These are phyloP conservation scores for Arthrobotrys megalospora DNA, from an alignment of 2,329 filamentous ascomycete genomes.

Conservation along the genomic window DNA sequence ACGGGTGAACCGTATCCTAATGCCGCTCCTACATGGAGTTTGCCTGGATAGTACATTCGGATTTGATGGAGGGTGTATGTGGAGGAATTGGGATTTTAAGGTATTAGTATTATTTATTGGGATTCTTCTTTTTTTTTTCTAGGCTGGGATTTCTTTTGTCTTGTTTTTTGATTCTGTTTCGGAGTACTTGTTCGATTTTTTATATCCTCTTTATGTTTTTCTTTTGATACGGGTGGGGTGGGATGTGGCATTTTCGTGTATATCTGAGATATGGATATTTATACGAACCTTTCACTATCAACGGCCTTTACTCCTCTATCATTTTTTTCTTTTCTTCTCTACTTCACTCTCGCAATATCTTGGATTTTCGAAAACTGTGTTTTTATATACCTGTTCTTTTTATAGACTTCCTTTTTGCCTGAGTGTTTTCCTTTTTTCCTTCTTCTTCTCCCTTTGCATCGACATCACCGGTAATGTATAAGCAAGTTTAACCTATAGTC, in stretches of 20 bases:
- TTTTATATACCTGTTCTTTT: slow-evolving; percentile 36
- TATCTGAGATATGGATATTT: background rate
- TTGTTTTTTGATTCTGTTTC: slow-evolving; percentile 9
- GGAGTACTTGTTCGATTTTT: slow-evolving; percentile 13
- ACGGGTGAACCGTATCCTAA: slow-evolving; percentile 49
- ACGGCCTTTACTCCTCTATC: background rate
- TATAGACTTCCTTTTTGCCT: slow-evolving; percentile 27
- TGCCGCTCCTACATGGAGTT: slow-evolving; percentile 35
- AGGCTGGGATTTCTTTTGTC: slow-evolving; percentile 32
- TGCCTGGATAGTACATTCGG: slow-evolving; percentile 35
- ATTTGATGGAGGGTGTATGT: background rate
- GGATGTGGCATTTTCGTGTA: slow-evolving; percentile 12
- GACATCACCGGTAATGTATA: slow-evolving; percentile 43
- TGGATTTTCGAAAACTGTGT: slow-evolving; percentile 16
- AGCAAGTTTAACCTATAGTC: slow-evolving; percentile 31
- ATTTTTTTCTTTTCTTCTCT: background rate
- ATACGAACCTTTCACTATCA: slow-evolving; percentile 25
- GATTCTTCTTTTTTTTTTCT: slow-evolving; percentile 4
- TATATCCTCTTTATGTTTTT: slow-evolving; percentile 7
- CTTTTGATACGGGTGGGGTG: background rate
- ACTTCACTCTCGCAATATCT: slow-evolving; percentile 6
- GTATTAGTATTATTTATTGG: slow-evolving; percentile 10
- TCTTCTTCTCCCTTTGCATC: background rate
- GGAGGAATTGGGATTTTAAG: background rate
- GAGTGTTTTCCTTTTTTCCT: slow-evolving; percentile 13